Base-by-base conservation (phyloP, 306 rosid genomes). In the Castanea crenata region DNA sequence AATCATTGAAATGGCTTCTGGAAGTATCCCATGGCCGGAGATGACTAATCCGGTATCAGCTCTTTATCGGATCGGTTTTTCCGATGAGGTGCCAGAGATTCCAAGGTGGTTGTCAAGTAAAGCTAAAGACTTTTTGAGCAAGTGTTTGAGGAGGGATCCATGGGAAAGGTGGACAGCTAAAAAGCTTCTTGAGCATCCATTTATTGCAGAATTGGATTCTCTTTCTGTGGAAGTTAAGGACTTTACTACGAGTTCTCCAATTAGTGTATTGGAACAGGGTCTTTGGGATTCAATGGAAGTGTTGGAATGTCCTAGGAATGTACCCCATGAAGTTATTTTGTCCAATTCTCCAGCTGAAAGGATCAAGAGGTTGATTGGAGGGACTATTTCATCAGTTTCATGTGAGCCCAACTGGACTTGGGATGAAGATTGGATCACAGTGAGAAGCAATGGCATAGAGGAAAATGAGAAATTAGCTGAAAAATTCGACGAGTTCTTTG, bases 1-100 rank as follows among this genome's bases (percentile, higher is more conserved):
- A 5, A 38, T 89, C 55, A 80, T 89, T n/a, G 92, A 89, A 74
- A 86, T 89, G 92, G 90, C 85, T 2, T 86, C 86, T 0, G 92
- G 90, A 1, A 59, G 49, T 10, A 71, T 59, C 59, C 92, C 90
- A 1, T 89, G 92, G 92, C 79, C 69, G 29, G 78, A 76, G 21
- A 19, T 84, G 3, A 69, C 15, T 12, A 85, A 86, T 41, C 87
- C 87, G 1, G 77, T 86, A 0, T 75, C 88, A 1, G 90, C 78
- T 77, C 84, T 89, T 71, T 82, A 89, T 61, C 49, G 81, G 72
- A 86, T 89, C 57, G 87, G 92, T 19, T 82, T 74, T 79, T 78
- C 88, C 75, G 73, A 38, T 55, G 79, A 84, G 12, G 6, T 52
- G 52, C 92, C 88, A 46, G 87, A 74, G 82, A 3, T 76, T 41